These are phyloP conservation scores for Pythium aristosporum DNA, from an alignment of 352 stramenopile genomes.

Conservation along the genomic window DNA sequence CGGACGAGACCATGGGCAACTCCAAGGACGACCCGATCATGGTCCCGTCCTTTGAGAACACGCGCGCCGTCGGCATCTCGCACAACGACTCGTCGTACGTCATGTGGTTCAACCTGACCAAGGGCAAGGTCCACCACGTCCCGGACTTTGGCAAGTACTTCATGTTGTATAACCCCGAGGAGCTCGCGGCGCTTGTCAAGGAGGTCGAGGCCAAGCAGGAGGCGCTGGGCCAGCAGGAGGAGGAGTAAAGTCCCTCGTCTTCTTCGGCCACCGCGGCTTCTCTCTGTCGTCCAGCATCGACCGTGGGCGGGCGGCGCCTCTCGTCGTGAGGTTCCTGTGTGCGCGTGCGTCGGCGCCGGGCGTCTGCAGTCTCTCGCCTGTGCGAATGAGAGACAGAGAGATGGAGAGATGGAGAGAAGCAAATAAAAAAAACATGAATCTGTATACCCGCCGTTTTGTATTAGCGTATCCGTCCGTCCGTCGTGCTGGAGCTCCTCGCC, in stretches of 20 bases:
- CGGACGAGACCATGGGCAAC: conserved; percentile 86
- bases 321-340: conserved; percentile 1
- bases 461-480: background rate
- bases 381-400: conserved; percentile 7
- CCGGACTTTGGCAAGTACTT: conserved; percentile 90
- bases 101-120: conserved; percentile 85
- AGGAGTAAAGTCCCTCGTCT: conserved; percentile 34
- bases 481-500: background rate
- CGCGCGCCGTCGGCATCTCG: conserved; percentile 76
- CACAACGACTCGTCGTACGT: conserved; percentile 90
- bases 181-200: conserved; percentile 79
- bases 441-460: conserved; percentile 7
- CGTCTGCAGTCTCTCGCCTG: background rate
- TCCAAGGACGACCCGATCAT: conserved; percentile 88
- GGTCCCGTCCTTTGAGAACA: conserved; percentile 75
- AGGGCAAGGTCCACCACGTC: conserved; percentile 88
- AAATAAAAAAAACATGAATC: conserved; percentile 10
- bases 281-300: background rate
- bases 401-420: conserved; percentile 4
- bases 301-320: background rate
- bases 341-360: background rate
- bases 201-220: conserved; percentile 79
- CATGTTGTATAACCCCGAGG: conserved; percentile 88
- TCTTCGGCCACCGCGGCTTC: background rate
- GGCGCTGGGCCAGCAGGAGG: too few relatives aligned